Evolutionary conservation across 2,329 filamentous ascomycete genomes (phyloP), one percentile per base, ranked within the genome.

Genomic region (Thermothelomyces thermophilus): DNA sequence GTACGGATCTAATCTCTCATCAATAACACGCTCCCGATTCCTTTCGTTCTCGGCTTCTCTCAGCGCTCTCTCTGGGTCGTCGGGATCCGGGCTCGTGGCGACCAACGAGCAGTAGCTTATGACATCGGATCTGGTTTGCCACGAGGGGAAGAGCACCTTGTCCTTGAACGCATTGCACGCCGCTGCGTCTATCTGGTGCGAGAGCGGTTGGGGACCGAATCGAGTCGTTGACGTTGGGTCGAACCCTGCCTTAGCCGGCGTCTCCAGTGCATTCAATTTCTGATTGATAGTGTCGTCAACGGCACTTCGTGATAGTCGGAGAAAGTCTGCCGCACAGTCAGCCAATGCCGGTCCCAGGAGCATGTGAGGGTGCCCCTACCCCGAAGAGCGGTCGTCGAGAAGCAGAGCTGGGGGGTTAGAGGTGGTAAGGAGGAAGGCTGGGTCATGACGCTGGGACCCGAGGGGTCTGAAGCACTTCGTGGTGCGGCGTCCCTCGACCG

Each of bases 261-360:
- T 90, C 39, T 88, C 72, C 33, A 97, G 78, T 1, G 89, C 88
- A 72, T 97, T 97, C 54, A 98, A 80, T 62, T 94, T 91, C 63
- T 95, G 90, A 1, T 83, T 82, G 63, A 98, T 97, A 39, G 87
- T 89, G 69, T 98, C 93, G 69, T 98, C 93, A 62, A 96, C 84
- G 41, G 86, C 81, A 46, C 81, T 76, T 56, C 93, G 83, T 9
- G 91, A 96, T 57, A 93, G 69, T 34, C 90, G 86, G 19, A 98
- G 78, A 66, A 98, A 98, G 66, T 95, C 93, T 95, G 63, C 55
- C 51, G 57, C 17, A 48, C 39, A 43, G 52, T 55, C 45, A 60
- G 48, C 20, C 41, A 40, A 43, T 16, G 22, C 19, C 5, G 19
- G 33, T 17, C 14, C 34, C n/a, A 6, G 17, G 3, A 11, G 31